Evolutionary conservation across 441 rosid species (phyloP).

Genomic region (Populus hybrid): DNA sequence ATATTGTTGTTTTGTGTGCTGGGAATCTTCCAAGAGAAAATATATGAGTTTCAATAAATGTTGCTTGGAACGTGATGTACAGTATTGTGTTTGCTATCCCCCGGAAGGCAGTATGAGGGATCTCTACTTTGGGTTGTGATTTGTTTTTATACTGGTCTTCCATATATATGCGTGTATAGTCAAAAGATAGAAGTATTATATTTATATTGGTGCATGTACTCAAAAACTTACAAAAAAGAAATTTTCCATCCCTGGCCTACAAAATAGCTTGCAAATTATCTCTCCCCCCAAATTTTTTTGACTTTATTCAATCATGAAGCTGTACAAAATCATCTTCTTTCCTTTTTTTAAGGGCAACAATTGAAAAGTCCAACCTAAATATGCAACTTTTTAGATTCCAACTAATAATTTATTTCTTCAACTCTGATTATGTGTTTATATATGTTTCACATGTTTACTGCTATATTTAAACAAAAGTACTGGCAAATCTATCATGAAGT

Average conservation of each 20-base stretch:
- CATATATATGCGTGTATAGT: background rate
- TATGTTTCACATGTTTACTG: background rate
- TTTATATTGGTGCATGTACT: too few relatives aligned
- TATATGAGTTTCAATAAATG: background rate
- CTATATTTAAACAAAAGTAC: background rate
- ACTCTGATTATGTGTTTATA: too few relatives aligned
- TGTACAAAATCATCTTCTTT: too few relatives aligned
- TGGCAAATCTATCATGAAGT: background rate
- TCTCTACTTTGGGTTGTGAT: background rate
- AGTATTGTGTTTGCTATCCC: background rate
- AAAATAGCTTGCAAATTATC: too few relatives aligned
- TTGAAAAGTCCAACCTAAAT: too few relatives aligned
- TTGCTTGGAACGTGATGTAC: background rate
- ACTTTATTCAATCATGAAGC: too few relatives aligned
- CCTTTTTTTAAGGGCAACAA: too few relatives aligned
- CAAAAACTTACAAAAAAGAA: too few relatives aligned
- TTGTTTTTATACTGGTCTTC: background rate
- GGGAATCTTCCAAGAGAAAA: background rate
- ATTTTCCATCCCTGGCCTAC: too few relatives aligned
- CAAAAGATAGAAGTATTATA: background rate
- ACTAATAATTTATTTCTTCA: too few relatives aligned
- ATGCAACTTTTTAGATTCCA: too few relatives aligned
- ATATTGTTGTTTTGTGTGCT: background rate
- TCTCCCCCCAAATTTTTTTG: too few relatives aligned
- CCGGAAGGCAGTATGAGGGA: background rate